Percentiles rank a stretch among this genome's conserved stretches.
Conservation (phyloP, 805 yeast species). For the Candida silvicultrix region DNA sequence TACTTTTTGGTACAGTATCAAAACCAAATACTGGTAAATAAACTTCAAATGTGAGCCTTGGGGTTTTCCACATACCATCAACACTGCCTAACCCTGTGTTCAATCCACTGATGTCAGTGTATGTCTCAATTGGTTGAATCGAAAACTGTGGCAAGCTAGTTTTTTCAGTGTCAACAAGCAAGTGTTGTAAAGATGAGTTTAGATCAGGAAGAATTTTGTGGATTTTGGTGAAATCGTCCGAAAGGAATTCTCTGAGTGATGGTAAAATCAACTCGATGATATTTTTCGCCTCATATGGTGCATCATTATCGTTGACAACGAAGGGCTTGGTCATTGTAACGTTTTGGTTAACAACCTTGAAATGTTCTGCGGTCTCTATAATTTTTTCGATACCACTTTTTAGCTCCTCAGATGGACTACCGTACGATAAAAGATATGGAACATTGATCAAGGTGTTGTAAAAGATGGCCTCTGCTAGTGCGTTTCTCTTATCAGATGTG, state of each 20-base stretch:
- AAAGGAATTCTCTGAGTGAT: slow-evolving; percentile 34
- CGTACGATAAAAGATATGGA: slow-evolving; percentile 56
- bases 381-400: slow-evolving; percentile 35
- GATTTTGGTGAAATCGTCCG: slow-evolving; percentile 34
- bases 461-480: slow-evolving; percentile 63
- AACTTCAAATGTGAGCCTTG: slow-evolving; percentile 56
- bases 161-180: slow-evolving; percentile 14
- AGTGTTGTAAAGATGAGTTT: slow-evolving; percentile 9
- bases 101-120: slow-evolving; percentile 25
- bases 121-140: slow-evolving; percentile 30
- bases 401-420: slow-evolving; percentile 24
- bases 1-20: slow-evolving; percentile 58
- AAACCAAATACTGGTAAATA: slow-evolving; percentile 48
- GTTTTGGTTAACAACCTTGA: slow-evolving; percentile 21
- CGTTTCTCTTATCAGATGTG: slow-evolving; percentile 34
- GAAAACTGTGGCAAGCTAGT: slow-evolving; percentile 18
- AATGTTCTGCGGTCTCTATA: slow-evolving; percentile 37
- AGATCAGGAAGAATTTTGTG: slow-evolving; percentile 33
- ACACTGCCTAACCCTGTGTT: slow-evolving; percentile 40
- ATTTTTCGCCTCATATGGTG: slow-evolving; percentile 46
- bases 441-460: slow-evolving; percentile 54
- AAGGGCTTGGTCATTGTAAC: slow-evolving; percentile 22
- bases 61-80: slow-evolving; percentile 62
- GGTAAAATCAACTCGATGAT: slow-evolving; percentile 46
- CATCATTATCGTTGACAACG: slow-evolving; percentile 11